Percentiles rank a stretch among this genome's conserved stretches.
These are phyloP conservation scores for Cyclotella distinguenda DNA, from an alignment of 108 stramenopile genomes.

Conservation along the genomic window DNA sequence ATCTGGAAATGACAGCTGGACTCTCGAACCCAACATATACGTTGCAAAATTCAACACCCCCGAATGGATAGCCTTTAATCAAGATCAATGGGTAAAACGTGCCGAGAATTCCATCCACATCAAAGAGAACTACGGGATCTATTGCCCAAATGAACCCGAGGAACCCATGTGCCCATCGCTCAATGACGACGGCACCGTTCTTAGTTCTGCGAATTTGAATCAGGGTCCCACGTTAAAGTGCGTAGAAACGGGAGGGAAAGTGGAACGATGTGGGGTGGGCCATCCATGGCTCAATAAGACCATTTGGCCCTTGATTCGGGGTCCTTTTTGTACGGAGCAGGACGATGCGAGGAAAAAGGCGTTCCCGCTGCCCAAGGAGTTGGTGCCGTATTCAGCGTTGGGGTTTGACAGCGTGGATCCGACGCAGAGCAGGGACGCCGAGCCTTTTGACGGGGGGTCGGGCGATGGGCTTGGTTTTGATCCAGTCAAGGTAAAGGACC, in stretches of 20 bases:
- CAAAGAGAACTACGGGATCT: conserved; percentile 5
- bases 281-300: conserved; percentile 18
- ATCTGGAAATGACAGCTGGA: not conserved
- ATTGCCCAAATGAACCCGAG: conserved; percentile 8
- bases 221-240: conserved; percentile 1
- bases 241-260: conserved; percentile 1
- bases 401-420: conserved; percentile 15
- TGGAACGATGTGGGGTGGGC: not conserved
- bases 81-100: conserved; percentile 1
- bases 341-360: not conserved
- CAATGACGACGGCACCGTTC: not conserved
- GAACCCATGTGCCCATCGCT: conserved; percentile 9
- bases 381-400: conserved; percentile 9
- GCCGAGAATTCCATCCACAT: not conserved
- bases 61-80: conserved; percentile 3
- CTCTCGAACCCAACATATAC: not conserved
- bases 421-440: conserved; percentile 4
- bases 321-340: conserved; percentile 2
- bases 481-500: conserved; percentile 2
- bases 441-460: conserved; percentile 13
- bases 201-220: not conserved
- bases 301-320: conserved; percentile 14
- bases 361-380: conserved; percentile 9
- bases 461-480: conserved; percentile 8
- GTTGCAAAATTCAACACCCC: conserved; percentile 13